Base-by-base conservation (phyloP, 768 basidiomycete genomes). In the Tylopilus sp. region DNA sequence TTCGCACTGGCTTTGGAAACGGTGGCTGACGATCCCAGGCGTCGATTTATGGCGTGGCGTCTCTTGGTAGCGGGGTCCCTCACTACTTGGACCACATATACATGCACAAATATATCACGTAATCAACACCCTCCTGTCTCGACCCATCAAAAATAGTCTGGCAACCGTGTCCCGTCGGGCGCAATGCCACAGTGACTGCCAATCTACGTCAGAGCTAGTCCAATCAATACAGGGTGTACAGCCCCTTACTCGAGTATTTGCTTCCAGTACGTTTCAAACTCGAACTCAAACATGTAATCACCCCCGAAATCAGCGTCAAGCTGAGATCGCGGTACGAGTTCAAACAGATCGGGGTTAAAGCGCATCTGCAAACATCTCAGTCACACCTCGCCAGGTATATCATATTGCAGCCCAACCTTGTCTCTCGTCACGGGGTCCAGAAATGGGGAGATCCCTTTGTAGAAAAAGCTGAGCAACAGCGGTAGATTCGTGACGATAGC, bases 291-390 rank as follows among this genome's bases (percentile, higher is more conserved):
- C 50, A 79, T 77, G 65, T 83, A 81, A 3, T 83, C 77, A 1
- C 91, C 91, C 13, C 89, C 91, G 64, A 93, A 91, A 57, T 88
- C 88, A 1, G 82, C 79, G 62, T 92, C 91, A 9, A 94, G 79
- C 49, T 94, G 91, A 4, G 79, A 78, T 7, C 69, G 71, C 6
- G 90, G 86, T 20, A 93, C 76, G 40, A 95, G 80, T 53, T 90
- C 86, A 35, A 77, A 66, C 6, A 95, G 74, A 58, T 91, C 78
- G 4, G 92, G 91, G 63, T 95, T 95, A 68, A 95, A 94, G 21
- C 86, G 82, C 85, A 94, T 90, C 87, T 90, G 39, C 10, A 40
- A 36, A 26, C 8, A 17, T 26, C 21, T 40, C 7, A 47, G 56
- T 55, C 30, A 47, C 6, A 18, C 15, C 22, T 31, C 48, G 30